Evolutionary conservation across 148 eudicot genomes (phyloP), one percentile per base, ranked within the genome.

Genomic region (Hydrangea macrophylla): DNA sequence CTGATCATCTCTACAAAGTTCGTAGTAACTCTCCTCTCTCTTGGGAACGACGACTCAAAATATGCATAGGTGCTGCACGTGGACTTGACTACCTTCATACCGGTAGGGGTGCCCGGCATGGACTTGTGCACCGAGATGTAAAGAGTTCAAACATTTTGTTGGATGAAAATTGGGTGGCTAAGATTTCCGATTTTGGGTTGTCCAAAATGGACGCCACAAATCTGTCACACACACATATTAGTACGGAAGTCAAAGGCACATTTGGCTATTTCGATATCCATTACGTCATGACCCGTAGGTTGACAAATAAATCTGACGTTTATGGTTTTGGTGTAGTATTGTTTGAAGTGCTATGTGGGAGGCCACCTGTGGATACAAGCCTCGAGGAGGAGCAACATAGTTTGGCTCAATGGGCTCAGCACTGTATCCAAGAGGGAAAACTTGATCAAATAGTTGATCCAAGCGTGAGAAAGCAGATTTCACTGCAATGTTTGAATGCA

Each of bases 31-130:
- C 20, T 58, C 22, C 15, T 15, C 23, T 68, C 25, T 55, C 54
- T 8, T 68, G 62, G 71, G 62, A 68, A 26, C 62, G 56, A 68
- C 55, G 42, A 35, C 62, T 68, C 36, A 55, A 37, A 6, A 68
- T 68, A 15, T 68, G 62, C 54, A 55, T 68, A 37, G 54, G 62
- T 37, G 62, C 61, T 37, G 71, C 71, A 25, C 71, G 62, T 39
- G 62, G 62, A 44, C 35, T 69, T 17, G 73, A 61, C 36, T 70
- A 61, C 27, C 67, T 70, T 17, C 73, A 70, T 27, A 60, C 73
- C n/a, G n/a, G n/a, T n/a, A n/a, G n/a, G 1, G 72, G 72, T 58
- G 59, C 65, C 22, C 28, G 1, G 0, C 26, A 36, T 2, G 66
- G 73, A 32, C 22, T 70, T 24, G 50, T 59, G 24, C 66, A 70